These are phyloP conservation scores for Sporothrix brasiliensis DNA, from an alignment of 2,329 filamentous ascomycete species.

Conservation along the genomic window DNA sequence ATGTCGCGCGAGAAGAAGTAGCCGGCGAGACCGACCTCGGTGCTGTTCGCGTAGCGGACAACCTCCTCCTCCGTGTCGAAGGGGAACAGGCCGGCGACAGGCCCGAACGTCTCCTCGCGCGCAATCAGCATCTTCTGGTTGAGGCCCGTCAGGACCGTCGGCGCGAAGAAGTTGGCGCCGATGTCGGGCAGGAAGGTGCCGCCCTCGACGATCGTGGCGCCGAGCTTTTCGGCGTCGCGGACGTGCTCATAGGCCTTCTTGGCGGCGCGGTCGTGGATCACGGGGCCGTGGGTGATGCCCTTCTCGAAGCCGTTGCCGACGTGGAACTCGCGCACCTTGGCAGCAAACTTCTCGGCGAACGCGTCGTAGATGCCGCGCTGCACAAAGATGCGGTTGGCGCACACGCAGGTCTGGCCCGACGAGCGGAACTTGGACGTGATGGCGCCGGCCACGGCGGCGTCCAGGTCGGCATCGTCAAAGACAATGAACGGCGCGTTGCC, in stretches of 20 bases:
- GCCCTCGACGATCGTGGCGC: slow-evolving; percentile 73
- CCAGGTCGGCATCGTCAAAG: slow-evolving; percentile 91
- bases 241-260: slow-evolving; percentile 80
- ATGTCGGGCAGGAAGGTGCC: slow-evolving; percentile 74
- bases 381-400: slow-evolving; percentile 80
- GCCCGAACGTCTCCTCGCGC: slow-evolving; percentile 91
- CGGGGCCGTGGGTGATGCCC: slow-evolving; percentile 74
- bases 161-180: slow-evolving; percentile 84
- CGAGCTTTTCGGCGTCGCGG: slow-evolving; percentile 74
- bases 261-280: slow-evolving; percentile 83
- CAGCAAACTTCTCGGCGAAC: slow-evolving; percentile 69
- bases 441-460: slow-evolving; percentile 79
- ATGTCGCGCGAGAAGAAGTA: slow-evolving; percentile 83
- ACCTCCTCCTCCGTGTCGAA: slow-evolving; percentile 91
- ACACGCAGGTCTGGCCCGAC: slow-evolving; percentile 94
- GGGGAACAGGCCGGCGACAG: slow-evolving; percentile 84
- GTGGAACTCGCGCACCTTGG: slow-evolving; percentile 73
- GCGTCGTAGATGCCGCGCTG: slow-evolving; percentile 76
- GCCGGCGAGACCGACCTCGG: slow-evolving; percentile 85
- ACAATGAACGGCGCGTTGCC: slow-evolving; percentile 97
- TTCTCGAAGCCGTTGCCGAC: slow-evolving; percentile 74
- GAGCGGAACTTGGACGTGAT: slow-evolving; percentile 89
- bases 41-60: slow-evolving; percentile 75
- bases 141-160: slow-evolving; percentile 87
- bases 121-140: slow-evolving; percentile 81